Conservation (phyloP, 2,329 filamentous ascomycete genomes). For the Sarocladium oryzae region DNA sequence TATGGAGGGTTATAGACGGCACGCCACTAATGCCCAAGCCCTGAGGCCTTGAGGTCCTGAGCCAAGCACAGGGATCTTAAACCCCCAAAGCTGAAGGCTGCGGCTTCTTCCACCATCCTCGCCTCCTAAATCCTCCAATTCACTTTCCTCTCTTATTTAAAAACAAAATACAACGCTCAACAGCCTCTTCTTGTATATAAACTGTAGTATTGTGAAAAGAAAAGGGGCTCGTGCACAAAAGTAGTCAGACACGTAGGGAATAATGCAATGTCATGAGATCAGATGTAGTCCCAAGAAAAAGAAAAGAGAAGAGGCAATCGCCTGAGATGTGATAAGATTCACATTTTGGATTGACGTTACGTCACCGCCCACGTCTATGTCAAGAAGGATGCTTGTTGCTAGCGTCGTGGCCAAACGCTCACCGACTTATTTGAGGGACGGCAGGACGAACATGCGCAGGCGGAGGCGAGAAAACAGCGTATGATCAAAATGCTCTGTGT, state of each 20-base stretch:
- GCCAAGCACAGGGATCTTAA: not conserved
- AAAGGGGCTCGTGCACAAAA: not conserved
- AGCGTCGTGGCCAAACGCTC: not conserved
- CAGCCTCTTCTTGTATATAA: not conserved
- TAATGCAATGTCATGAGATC: not conserved
- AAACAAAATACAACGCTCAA: constrained; percentile 1
- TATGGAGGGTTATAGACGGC: not conserved
- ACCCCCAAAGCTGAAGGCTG: not conserved
- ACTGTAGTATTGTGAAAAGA: not conserved
- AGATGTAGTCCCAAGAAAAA: not conserved
- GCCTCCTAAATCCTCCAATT: not conserved
- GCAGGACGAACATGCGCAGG: not conserved
- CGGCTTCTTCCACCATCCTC: not conserved
- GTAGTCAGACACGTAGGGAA: constrained; percentile 3
- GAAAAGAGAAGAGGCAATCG: not conserved
- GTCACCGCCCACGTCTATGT: constrained; percentile 4
- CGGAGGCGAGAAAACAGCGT: not conserved
- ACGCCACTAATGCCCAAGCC: not conserved
- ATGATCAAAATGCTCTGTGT: constrained; percentile 2
- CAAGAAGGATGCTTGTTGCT: not conserved
- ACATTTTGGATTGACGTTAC: not conserved
- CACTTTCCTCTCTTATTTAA: not conserved
- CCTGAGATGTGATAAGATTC: not conserved
- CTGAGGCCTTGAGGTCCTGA: not conserved
- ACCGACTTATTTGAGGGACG: not conserved